A percentile compares a stretch with the other conserved stretches of the same genome.
phyloP scores from a whole-genome alignment of 1,284 basidiomycete genomes.

The Earliella scabrosa region DNA sequence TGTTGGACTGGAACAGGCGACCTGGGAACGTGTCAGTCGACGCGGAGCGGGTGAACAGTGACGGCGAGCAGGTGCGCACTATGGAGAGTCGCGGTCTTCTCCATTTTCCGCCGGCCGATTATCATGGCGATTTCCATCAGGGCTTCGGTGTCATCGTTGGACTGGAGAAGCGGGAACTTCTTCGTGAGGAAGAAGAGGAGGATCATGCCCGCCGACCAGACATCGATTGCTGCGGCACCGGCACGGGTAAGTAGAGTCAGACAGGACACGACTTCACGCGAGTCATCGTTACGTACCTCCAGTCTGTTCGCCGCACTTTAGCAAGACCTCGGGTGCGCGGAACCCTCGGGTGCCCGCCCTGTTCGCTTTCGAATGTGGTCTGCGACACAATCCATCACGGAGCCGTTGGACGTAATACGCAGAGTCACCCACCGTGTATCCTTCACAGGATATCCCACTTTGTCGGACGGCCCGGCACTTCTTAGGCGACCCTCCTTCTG shows the following conservation, averaged over 20 bases:
- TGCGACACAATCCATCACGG: constrained; percentile 28
- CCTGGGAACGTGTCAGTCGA: constrained; percentile 48
- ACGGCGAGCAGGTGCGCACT: constrained; percentile 69
- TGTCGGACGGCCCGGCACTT: constrained; percentile 58
- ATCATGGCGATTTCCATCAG: constrained; percentile 93
- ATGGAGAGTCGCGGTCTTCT: constrained; percentile 87
- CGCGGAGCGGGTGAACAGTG: background rate
- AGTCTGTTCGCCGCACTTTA: constrained; percentile 95
- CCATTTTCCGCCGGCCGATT: constrained; percentile 85
- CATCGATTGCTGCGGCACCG: constrained; percentile 78
- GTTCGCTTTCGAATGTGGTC: constrained; percentile 92
- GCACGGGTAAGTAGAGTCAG: constrained; percentile 13
- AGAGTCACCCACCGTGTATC: constrained; percentile 54
- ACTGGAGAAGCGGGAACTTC: constrained; percentile 96
- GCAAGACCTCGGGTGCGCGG: constrained; percentile 93
- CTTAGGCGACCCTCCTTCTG: constrained; percentile 69
- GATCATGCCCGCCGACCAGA: constrained; percentile 96
- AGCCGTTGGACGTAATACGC: background rate
- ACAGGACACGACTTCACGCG: background rate
- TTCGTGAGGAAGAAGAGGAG: constrained; percentile 90
- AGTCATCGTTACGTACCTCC: constrained; percentile 62
- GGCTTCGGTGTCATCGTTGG: constrained; percentile 94
- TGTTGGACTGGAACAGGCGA: constrained; percentile 85
- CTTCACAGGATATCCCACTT: constrained; percentile 75
- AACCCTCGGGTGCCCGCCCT: constrained; percentile 97